phyloP scores from a whole-genome alignment of 257 asterid species.

The Oldenlandia corymbosa region DNA sequence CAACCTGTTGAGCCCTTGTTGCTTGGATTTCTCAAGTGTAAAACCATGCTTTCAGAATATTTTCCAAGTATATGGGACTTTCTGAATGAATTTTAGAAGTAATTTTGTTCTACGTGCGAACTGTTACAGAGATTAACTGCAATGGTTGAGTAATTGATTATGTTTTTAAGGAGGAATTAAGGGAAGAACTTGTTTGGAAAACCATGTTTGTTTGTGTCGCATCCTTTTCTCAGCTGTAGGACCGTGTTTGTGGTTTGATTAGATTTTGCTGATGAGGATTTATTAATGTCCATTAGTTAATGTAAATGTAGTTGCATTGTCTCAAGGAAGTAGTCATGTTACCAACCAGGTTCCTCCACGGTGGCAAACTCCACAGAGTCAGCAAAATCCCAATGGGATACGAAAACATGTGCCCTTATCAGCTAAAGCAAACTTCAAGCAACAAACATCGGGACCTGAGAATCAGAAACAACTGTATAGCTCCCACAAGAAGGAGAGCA shows the following conservation, averaged over 20 bases:
- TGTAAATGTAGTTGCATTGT: slow-evolving; percentile 31
- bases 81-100: not conserved
- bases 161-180: no score
- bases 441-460: slow-evolving; percentile 39
- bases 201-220: no score
- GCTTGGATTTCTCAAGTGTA: no score
- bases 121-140: no score
- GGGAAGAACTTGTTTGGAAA: not conserved
- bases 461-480: slow-evolving; percentile 37
- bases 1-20: not conserved
- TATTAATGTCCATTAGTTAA: not conserved
- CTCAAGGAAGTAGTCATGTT: slow-evolving; percentile 42
- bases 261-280: not conserved
- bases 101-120: no score
- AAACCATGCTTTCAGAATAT: no score
- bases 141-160: not conserved
- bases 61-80: not conserved
- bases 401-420: slow-evolving; percentile 44
- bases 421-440: slow-evolving; percentile 35
- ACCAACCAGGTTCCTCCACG: slow-evolving; percentile 44
- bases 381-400: slow-evolving; percentile 31
- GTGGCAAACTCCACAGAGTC: slow-evolving; percentile 52
- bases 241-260: not conserved
- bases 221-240: not conserved
- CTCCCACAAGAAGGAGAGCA: slow-evolving; percentile 28